Percentiles rank a stretch among this genome's conserved stretches.
Conservation (phyloP, 1,284 basidiomycete species). For the Ceratobasidium papillatum region DNA sequence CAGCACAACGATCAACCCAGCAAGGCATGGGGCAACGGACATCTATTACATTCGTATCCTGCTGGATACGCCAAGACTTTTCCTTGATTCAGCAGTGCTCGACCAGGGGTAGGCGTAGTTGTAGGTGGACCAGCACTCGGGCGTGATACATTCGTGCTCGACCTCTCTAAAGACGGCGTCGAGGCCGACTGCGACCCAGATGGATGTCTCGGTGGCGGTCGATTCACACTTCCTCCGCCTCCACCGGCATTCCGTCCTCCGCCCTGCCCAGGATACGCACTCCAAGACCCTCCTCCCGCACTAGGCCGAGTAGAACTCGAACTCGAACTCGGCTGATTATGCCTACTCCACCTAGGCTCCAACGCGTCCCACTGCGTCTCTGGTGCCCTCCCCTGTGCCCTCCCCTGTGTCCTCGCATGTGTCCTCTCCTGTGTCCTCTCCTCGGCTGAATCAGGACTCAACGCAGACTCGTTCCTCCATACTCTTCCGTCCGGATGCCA, state of each 20-base stretch:
- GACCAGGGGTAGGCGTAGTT: slow-evolving; percentile 66
- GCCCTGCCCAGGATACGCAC: slow-evolving; percentile 17
- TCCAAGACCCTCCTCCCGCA: slow-evolving; percentile 20
- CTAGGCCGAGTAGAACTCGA: not conserved
- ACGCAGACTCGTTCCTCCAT: slow-evolving; percentile 31
- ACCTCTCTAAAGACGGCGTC: not conserved
- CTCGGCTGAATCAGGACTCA: not conserved
- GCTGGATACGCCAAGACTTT: slow-evolving; percentile 71
- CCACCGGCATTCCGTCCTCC: not conserved
- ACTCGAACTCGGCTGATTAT: not conserved
- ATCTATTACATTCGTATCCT: slow-evolving; percentile 69
- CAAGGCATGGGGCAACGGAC: slow-evolving; percentile 53
- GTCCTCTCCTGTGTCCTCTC: too few relatives aligned
- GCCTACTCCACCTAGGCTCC: not conserved
- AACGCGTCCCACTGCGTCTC: not conserved
- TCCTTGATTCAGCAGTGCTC: slow-evolving; percentile 67
- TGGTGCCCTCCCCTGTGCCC: not conserved
- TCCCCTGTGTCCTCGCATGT: too few relatives aligned
- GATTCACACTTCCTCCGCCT: not conserved
- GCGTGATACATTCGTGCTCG: slow-evolving; percentile 30
- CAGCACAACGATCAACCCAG: not conserved
- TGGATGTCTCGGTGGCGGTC: slow-evolving; percentile 39
- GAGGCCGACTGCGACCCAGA: not conserved
- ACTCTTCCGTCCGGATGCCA: slow-evolving; percentile 34
- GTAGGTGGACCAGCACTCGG: slow-evolving; percentile 62